phyloP scores from a whole-genome alignment of 2,329 filamentous ascomycete genomes.

The Sporothrix brasiliensis region DNA sequence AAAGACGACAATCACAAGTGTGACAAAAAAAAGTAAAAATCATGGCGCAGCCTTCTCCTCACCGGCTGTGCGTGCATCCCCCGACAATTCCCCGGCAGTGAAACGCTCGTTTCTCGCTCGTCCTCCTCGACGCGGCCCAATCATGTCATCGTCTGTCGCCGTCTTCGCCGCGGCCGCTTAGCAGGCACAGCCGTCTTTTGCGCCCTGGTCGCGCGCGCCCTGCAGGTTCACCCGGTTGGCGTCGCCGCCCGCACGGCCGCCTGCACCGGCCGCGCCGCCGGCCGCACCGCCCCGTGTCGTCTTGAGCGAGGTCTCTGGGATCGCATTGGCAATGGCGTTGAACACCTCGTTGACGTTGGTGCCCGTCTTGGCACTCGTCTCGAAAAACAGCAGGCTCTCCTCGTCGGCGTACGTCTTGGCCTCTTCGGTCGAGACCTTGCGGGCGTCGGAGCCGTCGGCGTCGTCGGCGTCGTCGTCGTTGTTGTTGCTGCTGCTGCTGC shows the following conservation, averaged over 20 bases:
- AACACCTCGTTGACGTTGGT: constrained; percentile 95
- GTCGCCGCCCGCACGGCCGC: constrained; percentile 58
- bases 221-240: constrained; percentile 82
- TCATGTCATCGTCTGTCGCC: not conserved
- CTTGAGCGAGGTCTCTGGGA: constrained; percentile 95
- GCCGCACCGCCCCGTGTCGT: constrained; percentile 65
- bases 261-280: constrained; percentile 60
- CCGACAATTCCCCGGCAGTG: constrained; percentile 18
- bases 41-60: not conserved
- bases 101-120: not conserved
- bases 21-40: not conserved
- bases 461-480: constrained; percentile 57
- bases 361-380: constrained; percentile 96
- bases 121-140: not conserved
- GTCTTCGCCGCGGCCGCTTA: constrained; percentile 46
- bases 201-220: constrained; percentile 70
- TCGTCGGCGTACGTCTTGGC: constrained; percentile 93
- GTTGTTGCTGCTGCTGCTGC: no score
- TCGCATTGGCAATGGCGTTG: constrained; percentile 96
- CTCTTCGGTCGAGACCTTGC: constrained; percentile 89
- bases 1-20: not conserved
- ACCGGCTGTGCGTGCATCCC: not conserved
- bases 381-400: constrained; percentile 91
- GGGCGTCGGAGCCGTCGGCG: constrained; percentile 74
- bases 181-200: constrained; percentile 91